Evolutionary conservation across 1,284 basidiomycete genomes (phyloP).

Genomic region (Cystobasidium pallidum): DNA sequence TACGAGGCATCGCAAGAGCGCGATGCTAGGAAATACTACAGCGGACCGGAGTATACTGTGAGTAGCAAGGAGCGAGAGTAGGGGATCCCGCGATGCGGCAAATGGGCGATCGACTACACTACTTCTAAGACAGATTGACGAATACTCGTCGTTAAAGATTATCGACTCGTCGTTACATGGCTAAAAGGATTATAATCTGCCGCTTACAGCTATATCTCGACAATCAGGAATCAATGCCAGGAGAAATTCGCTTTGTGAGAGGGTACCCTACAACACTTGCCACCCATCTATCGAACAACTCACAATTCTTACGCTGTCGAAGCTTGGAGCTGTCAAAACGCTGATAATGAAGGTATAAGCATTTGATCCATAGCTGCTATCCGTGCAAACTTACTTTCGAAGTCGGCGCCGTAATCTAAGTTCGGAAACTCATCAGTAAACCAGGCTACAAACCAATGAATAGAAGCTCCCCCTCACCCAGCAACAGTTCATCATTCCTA

Average conservation of each 20-base stretch:
- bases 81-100: too few species aligned
- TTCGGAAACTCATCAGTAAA: background rate
- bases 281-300: background rate
- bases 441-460: background rate
- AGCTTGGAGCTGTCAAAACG: slow-evolving; percentile 1
- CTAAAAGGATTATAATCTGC: too few species aligned
- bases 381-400: slow-evolving; percentile 20
- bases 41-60: background rate
- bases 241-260: too few species aligned
- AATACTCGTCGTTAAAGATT: too few species aligned
- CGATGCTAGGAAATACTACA: background rate
- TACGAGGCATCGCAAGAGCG: slow-evolving; percentile 31
- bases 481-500: slow-evolving; percentile 37
- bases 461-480: slow-evolving; percentile 18
- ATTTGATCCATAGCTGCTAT: background rate
- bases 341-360: background rate
- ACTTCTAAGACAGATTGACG: too few species aligned
- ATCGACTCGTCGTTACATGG: too few species aligned
- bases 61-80: background rate
- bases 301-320: too few species aligned
- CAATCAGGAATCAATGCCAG: too few species aligned
- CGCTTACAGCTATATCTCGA: too few species aligned
- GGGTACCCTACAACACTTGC: background rate
- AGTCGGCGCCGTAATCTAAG: slow-evolving; percentile 38
- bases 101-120: background rate